A percentile compares a stretch with the other conserved stretches of the same genome.
These are phyloP conservation scores for Cenchrus americanus DNA, from an alignment of 176 grass and related monocot species.

Conservation along the genomic window DNA sequence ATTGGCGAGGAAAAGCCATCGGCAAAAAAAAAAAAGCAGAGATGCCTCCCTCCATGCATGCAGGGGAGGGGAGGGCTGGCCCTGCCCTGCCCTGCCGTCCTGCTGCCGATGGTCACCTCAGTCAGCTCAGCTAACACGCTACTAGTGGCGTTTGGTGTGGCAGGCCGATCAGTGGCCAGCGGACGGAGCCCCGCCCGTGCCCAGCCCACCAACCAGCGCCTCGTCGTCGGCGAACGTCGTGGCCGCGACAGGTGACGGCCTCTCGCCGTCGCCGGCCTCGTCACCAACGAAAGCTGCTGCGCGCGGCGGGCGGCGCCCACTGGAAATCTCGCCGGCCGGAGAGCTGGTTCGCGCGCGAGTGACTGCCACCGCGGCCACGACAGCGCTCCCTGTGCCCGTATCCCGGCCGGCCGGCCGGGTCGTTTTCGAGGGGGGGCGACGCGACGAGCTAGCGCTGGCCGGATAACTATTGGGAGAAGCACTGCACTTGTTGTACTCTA, in stretches of 20 bases:
- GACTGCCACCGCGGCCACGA: constrained; percentile 38
- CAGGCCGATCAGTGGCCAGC: neutral
- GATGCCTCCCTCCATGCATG: neutral
- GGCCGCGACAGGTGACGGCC: neutral
- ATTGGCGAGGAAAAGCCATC: neutral
- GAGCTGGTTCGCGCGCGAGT: neutral
- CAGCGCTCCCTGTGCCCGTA: neutral
- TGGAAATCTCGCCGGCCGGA: constrained; percentile 3
- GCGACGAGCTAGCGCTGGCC: neutral
- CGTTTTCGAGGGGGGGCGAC: constrained; percentile 38
- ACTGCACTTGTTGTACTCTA: neutral
- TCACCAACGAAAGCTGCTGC: neutral
- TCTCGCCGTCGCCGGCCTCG: neutral
- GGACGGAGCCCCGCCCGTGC: neutral
- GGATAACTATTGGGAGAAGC: constrained; percentile 17
- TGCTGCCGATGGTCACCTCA: too few species aligned
- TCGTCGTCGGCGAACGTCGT: neutral
- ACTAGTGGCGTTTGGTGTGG: neutral
- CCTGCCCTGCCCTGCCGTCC: too few species aligned
- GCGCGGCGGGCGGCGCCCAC: neutral
- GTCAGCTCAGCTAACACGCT: too few species aligned
- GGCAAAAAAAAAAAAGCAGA: neutral
- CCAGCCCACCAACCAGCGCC: neutral
- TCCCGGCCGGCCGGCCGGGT: constrained; percentile 16
- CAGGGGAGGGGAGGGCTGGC: too few species aligned